Base-by-base conservation (phyloP, 2,329 filamentous ascomycete genomes). In the Raffaelea albimanens region DNA sequence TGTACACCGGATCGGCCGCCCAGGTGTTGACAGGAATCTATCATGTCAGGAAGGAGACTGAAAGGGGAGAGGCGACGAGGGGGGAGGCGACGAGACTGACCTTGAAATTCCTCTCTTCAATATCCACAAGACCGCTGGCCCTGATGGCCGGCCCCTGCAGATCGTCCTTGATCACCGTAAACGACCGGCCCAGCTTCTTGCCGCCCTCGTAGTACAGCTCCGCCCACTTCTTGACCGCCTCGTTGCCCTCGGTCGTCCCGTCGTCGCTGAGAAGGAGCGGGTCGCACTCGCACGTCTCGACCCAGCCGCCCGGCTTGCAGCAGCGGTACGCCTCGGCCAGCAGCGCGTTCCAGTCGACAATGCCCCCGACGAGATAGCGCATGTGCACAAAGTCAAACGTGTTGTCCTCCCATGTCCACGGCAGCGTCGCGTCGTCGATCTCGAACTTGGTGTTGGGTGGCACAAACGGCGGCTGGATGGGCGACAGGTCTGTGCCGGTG, bases 261-360 rank as follows among this genome's bases (percentile, higher is more conserved):
- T 63, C 60, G 44, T 62, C 60, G 49, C 50, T 52, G 21, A 50
- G 19, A 45, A 57, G 48, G 22, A 39, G 21, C 3, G 50, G 44
- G n/a, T 48, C 49, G 1, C 49, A 40, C 19, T 57, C 55, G 38
- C 51, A 45, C 29, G 40, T 47, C 44, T 61, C 58, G 40, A 60
- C 53, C 57, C 56, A 79, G 10, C 71, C 76, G n/a, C 76, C 76
- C 1, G 76, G 76, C 55, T 72, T 73, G 29, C 59, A 48, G 5
- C 48, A 39, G 18, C 42, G 49, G 46, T 51, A 59, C 2, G 52
- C 54, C 43, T 57, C 48, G 25, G 46, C 48, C 19, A 57, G 50
- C 7, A 58, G 40, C 2, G 41, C 38, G 20, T 45, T 36, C 59
- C 58, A 61, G 43, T 58, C 51, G 13, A 36, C 25, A 16, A 61